Evolutionary conservation across 306 rosid species (phyloP).

Genomic region (Trichosanthes cucumerina): DNA sequence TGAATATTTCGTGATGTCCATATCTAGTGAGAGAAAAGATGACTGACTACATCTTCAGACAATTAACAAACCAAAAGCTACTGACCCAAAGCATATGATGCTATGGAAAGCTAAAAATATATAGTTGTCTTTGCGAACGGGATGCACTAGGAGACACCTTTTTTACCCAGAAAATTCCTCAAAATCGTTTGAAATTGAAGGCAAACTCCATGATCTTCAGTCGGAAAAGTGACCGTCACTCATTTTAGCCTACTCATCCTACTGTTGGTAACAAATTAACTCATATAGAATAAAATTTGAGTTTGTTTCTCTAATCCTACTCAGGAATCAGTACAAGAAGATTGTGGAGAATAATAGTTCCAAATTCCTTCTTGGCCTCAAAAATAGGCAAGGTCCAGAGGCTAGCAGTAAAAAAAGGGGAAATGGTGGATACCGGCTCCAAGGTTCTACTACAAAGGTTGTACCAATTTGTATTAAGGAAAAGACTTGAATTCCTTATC

Average conservation of each 20-base stretch:
- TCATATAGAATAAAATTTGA: neutral
- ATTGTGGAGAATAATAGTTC: neutral
- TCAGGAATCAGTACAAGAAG: neutral
- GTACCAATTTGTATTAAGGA: neutral
- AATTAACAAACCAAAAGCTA: neutral
- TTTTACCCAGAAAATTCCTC: neutral
- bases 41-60: neutral
- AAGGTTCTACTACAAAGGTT: neutral
- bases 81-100: neutral
- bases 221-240: neutral
- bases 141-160: neutral
- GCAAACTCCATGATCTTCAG: neutral
- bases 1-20: neutral
- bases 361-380: neutral
- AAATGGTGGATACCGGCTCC: neutral
- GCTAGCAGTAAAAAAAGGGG: neutral
- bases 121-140: neutral
- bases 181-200: neutral
- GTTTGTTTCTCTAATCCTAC: neutral
- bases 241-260: constrained; percentile 6
- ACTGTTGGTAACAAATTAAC: neutral
- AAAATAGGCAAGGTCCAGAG: neutral
- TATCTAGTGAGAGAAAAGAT: neutral
- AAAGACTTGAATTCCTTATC: neutral
- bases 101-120: neutral